A percentile compares a stretch with the other conserved stretches of the same genome.
Evolutionary conservation across 176 grass and related monocot genomes (phyloP).

Genomic region (Metroxylon sagu): DNA sequence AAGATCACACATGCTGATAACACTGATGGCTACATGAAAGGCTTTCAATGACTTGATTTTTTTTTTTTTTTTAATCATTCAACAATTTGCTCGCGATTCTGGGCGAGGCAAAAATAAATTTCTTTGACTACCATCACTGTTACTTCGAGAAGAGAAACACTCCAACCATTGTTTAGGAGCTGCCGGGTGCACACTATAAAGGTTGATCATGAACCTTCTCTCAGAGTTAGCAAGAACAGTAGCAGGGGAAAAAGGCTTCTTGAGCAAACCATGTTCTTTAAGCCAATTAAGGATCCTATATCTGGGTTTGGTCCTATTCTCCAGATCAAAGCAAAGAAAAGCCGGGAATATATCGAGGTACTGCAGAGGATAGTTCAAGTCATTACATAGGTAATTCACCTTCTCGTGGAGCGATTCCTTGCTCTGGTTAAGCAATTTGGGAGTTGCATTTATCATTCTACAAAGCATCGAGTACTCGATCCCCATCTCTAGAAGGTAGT

Average conservation of each 20-base stretch:
- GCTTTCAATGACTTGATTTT: no score
- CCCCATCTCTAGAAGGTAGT: slow-evolving; percentile 57
- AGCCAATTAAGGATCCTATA: slow-evolving; percentile 81
- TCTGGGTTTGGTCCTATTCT: slow-evolving; percentile 75
- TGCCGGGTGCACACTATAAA: slow-evolving; percentile 62
- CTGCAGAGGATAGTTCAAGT: slow-evolving; percentile 59
- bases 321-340: slow-evolving; percentile 79
- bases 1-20: no score
- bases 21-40: no score
- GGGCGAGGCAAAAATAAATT: slow-evolving; percentile 29
- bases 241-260: slow-evolving; percentile 43
- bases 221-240: slow-evolving; percentile 75
- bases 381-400: slow-evolving; percentile 55
- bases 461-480: slow-evolving; percentile 58
- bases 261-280: slow-evolving; percentile 45
- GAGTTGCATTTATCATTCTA: slow-evolving; percentile 43
- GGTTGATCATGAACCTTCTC: slow-evolving; percentile 60
- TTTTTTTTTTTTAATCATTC: slow-evolving; percentile 1
- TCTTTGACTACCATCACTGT: slow-evolving; percentile 40
- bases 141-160: slow-evolving; percentile 53
- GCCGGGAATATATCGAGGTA: slow-evolving; percentile 62
- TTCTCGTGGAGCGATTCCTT: slow-evolving; percentile 55
- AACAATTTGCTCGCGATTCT: slow-evolving; percentile 13
- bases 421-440: slow-evolving; percentile 71
- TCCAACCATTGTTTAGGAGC: slow-evolving; percentile 90